These are phyloP conservation scores for Lophium mytilinum DNA, from an alignment of 495 filamentous ascomycete species.

Conservation along the genomic window DNA sequence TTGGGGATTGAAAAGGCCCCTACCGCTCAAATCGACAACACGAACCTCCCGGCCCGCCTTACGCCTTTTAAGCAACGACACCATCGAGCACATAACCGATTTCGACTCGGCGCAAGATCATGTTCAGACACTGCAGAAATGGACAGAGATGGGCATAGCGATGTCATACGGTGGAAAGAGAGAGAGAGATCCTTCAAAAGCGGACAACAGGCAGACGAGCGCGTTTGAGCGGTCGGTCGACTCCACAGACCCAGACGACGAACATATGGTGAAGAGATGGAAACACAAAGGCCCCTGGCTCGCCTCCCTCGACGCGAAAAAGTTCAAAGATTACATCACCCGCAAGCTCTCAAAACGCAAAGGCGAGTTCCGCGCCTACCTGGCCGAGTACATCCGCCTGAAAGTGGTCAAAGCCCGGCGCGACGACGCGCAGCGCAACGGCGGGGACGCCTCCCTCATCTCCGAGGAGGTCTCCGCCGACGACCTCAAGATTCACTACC, in stretches of 20 bases:
- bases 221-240: slow-evolving; percentile 55
- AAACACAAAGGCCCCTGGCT: slow-evolving; percentile 78
- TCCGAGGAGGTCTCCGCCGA: slow-evolving; percentile 15
- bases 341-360: slow-evolving; percentile 46
- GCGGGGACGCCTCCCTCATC: slow-evolving; percentile 5
- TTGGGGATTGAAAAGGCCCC: slow-evolving; percentile 86
- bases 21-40: slow-evolving; percentile 67
- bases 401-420: slow-evolving; percentile 13
- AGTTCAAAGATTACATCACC: slow-evolving; percentile 60
- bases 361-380: slow-evolving; percentile 40
- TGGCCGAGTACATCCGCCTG: slow-evolving; percentile 41
- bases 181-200: neutral
- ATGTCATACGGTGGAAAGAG: slow-evolving; percentile 44
- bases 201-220: slow-evolving; percentile 15
- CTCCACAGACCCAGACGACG: slow-evolving; percentile 33
- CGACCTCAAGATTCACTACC: slow-evolving; percentile 16
- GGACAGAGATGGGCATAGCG: slow-evolving; percentile 69
- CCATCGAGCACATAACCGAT: slow-evolving; percentile 83
- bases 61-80: slow-evolving; percentile 66
- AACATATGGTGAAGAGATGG: slow-evolving; percentile 39
- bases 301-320: slow-evolving; percentile 59
- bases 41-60: slow-evolving; percentile 59
- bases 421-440: neutral
- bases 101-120: slow-evolving; percentile 81
- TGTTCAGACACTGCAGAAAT: slow-evolving; percentile 73